A percentile compares a stretch with the other conserved stretches of the same genome.
phyloP scores from a whole-genome alignment of 441 rosid species.

The Populus hybrid region DNA sequence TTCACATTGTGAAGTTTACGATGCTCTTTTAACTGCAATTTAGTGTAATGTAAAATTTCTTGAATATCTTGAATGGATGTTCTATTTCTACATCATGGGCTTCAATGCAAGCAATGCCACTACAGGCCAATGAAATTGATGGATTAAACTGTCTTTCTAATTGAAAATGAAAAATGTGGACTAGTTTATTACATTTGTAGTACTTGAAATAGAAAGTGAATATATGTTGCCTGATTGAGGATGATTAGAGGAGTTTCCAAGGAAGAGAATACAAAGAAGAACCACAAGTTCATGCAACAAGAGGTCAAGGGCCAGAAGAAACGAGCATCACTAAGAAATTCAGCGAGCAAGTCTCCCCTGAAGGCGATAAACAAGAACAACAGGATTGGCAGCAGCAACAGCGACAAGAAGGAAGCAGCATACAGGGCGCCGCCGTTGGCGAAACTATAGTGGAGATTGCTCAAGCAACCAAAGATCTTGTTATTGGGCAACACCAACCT shows the following conservation, averaged over 20 bases:
- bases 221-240: slow-evolving; percentile 13
- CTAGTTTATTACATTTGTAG: too few species aligned
- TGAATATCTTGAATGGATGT: not conserved
- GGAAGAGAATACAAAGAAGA: slow-evolving; percentile 24
- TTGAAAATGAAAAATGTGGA: not conserved
- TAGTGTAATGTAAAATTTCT: too few species aligned
- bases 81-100: not conserved
- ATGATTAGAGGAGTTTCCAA: slow-evolving; percentile 24
- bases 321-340: slow-evolving; percentile 10
- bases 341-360: not conserved
- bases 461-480: slow-evolving; percentile 50
- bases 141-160: not conserved
- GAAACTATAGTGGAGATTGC: slow-evolving; percentile 77
- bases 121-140: not conserved
- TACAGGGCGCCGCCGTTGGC: slow-evolving; percentile 63
- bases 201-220: not conserved
- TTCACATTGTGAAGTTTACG: not conserved
- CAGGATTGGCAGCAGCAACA: slow-evolving; percentile 1
- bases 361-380: not conserved
- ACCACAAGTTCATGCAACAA: slow-evolving; percentile 23
- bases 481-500: slow-evolving; percentile 40
- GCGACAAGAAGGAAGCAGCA: slow-evolving; percentile 28
- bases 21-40: too few species aligned
- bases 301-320: slow-evolving; percentile 12
- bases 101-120: too few species aligned